Base-by-base conservation (phyloP, 2,329 filamentous ascomycete genomes). In the Mycocentrospora acerina region DNA sequence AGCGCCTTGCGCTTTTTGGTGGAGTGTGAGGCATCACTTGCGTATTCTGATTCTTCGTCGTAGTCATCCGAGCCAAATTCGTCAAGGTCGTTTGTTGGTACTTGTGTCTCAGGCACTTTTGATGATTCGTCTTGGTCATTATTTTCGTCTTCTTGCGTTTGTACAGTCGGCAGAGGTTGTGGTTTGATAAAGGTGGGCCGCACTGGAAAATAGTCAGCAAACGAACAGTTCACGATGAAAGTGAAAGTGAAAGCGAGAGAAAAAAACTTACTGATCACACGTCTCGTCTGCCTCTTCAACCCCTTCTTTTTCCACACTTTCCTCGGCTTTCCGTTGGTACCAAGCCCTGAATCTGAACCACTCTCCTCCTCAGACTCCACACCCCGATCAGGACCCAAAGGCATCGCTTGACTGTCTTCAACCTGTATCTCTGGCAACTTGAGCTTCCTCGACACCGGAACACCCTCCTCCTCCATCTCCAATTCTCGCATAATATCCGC, bases 251-350 rank as follows among this genome's bases (percentile, higher is more conserved):
- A n/a, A n/a, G n/a, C 19, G 9, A 2, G 4, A 28, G 16, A n/a
- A 4, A 29, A 19, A 15, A 32, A 48, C 54, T 50, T 46, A 64
- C 63, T 87, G 43, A 83, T 89, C 38, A 79, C 75, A 32, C 76
- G 73, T 46, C 83, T 75, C 3, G 88, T 91, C 38, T 86, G 88
- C 44, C 88, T 76, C 72, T 93, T 93, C 62, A 87, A 79, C 0
- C 86, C 87, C 71, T 87, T 88, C 77, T 93, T 93, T 75, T 90
- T 91, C 73, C 79, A 91, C 2, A 80, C 67, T 37, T 76, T 79
- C 25, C 82, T 62, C 2, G 82, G 82, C 46, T 78, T 73, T 2
- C 81, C 81, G 53, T 81, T 70, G n/a, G 71, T 72, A 35, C 72
- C 79, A 10, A 76, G 40, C 11, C 48, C 53, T 18, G 57, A 57